Base-by-base conservation (phyloP, 768 basidiomycete genomes). In the Suillus weaverae region DNA sequence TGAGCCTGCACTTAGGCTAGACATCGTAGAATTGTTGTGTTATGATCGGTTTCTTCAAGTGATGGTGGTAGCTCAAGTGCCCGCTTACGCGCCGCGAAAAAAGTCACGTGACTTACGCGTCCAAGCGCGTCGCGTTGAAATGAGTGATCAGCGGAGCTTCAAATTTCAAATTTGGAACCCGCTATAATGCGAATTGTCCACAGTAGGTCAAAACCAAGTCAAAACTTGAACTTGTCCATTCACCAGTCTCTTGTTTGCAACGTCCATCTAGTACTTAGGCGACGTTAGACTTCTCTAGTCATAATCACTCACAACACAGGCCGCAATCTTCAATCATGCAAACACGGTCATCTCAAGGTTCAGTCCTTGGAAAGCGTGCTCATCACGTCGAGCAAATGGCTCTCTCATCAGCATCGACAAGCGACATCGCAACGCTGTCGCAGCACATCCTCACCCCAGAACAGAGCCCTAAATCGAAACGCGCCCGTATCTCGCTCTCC, bases 391-490 rank as follows among this genome's bases (percentile, higher is more conserved):
- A 78, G 20, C 56, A 44, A 20, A 60, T 50, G 30, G 64, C 56
- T 46, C 20, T 65, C 30, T 54, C 48, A 39, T 56, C 61, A 66
- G 61, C 65, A 46, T 54, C 62, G 20, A 38, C 68, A 43, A 44
- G 46, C 38, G 68, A 65, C 46, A 46, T 48, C 16, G 26, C 43
- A 32, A 56, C 56, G 7, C 6, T 61, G 54, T 55, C 61, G 14
- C 70, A 54, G 26, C 46, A 50, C 30, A 56, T 65, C 20, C 61
- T 62, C 35, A 88, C 89, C 0, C 89, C 89, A 7, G 86, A 89
- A 66, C 77, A 80, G 36, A 87, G 85, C 9, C 89, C 90, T 22
- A 85, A 83, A 69, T 79, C 84, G 41, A 92, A 92, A 77, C 89
- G 90, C 62, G 77, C 83, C 51, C 84, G 86, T 61, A 85, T 82